A percentile compares a stretch with the other conserved stretches of the same genome.
Conservation (phyloP, 305 asterid species). For the Nicotiana rustica region DNA sequence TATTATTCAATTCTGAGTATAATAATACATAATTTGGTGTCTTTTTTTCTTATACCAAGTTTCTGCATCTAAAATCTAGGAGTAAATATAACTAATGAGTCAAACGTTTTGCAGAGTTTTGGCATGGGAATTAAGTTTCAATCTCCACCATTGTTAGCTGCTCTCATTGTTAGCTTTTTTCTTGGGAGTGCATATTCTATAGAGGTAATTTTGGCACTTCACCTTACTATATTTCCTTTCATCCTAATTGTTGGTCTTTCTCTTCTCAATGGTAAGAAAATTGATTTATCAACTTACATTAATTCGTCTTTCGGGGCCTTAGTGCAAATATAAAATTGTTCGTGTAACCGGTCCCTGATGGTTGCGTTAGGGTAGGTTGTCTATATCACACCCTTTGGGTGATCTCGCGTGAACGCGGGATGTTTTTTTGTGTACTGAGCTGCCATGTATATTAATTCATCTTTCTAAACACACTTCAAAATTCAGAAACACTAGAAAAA, state of each 20-base stretch:
- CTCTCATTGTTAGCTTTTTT: constrained; percentile 37
- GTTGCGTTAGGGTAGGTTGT: too few species aligned
- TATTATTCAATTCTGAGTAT: not conserved
- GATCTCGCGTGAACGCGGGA: too few species aligned
- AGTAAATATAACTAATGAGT: not conserved
- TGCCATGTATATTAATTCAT: too few species aligned
- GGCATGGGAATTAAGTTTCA: constrained; percentile 42
- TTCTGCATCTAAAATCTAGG: not conserved
- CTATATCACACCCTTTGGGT: too few species aligned
- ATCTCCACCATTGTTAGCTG: constrained; percentile 41
- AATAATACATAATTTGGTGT: not conserved
- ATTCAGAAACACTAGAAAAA: not conserved
- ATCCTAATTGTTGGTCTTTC: not conserved
- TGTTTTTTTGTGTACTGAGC: too few species aligned
- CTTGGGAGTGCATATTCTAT: constrained; percentile 42
- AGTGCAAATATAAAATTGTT: too few species aligned
- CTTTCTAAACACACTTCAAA: not conserved
- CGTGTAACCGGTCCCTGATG: too few species aligned
- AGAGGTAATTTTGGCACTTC: constrained; percentile 31
- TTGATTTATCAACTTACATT: not conserved
- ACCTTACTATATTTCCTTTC: not conserved
- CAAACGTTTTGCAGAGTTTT: constrained; percentile 37
- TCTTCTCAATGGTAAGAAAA: not conserved
- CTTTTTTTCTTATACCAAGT: not conserved
- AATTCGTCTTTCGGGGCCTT: too few species aligned